Evolutionary conservation across 164 flowering plant genomes (phyloP), one percentile per base, ranked within the genome.

Genomic region (Brasenia schreberi): DNA sequence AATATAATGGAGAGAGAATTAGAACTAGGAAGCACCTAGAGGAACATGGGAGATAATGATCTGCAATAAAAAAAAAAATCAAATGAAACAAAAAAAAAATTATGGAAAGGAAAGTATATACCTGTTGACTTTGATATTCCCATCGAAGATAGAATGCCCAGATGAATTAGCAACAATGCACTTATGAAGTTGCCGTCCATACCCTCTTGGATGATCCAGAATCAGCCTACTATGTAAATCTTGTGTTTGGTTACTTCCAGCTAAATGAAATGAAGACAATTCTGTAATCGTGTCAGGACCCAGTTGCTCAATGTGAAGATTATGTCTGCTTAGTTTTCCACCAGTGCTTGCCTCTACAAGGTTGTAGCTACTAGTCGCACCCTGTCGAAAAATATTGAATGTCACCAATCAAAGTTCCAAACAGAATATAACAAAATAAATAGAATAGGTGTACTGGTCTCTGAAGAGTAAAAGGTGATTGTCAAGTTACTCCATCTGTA

Each of bases 141-240:
- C 98, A 77, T 91, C 96, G 69, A 91, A 91, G 56, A 94, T 89
- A 67, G 86, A 95, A 72, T 89, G 90, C 27, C 96, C 92, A 2
- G 45, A 77, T 9, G 96, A 77, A 77, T 89, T 88, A 67, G 88
- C 86, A 23, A 88, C 97, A 64, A 94, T 94, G 77, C 93, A 89
- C 75, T 94, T 94, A 78, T 94, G 98, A 74, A 91, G 86, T 76
- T 94, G 97, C 17, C 79, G 77, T 44, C 91, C 74, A 68, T 69
- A 65, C 45, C 91, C 97, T 67, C 92, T 78, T 45, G 98, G 98
- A 78, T 92, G 88, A 72, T 92, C 92, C 74, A 92, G 79, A 63
- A 88, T 73, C 45, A 92, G 71, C 59, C 71, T 87, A 73, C 98
- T 92, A 68, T 92, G 96, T 58, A 92, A 79, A 78, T 90, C 96